These are phyloP conservation scores for Tricholomella constricta DNA, from an alignment of 768 basidiomycete genomes.

Conservation along the genomic window DNA sequence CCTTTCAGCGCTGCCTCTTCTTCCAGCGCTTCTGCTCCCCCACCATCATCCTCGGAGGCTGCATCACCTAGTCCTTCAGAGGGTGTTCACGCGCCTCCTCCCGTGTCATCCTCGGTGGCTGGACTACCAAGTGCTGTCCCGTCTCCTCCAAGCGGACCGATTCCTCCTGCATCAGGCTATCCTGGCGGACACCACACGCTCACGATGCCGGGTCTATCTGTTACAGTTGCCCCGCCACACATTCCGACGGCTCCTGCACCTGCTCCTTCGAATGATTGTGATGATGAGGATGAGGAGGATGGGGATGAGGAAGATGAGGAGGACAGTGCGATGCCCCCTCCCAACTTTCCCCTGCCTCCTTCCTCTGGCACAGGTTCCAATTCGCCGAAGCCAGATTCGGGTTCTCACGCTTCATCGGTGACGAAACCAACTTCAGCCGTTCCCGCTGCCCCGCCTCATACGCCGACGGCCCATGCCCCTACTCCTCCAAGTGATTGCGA, in stretches of 20 bases:
- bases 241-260: not conserved
- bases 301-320: not conserved
- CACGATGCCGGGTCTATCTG: not conserved
- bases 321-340: not conserved
- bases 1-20: not conserved
- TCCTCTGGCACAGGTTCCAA: not conserved
- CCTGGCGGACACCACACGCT: not conserved
- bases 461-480: not conserved
- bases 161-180: not conserved
- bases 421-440: not conserved
- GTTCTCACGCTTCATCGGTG: no score
- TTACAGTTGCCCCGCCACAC: not conserved
- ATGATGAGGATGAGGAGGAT: not conserved
- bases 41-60: not conserved
- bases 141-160: not conserved
- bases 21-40: not conserved
- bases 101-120: not conserved
- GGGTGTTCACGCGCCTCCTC: not conserved
- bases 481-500: not conserved
- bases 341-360: not conserved
- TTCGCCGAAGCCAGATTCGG: no score
- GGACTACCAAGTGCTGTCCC: not conserved
- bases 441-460: not conserved
- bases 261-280: not conserved
- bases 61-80: not conserved